Conservation (phyloP, 2,329 filamentous ascomycete species). For the Clarireedia sp. region DNA sequence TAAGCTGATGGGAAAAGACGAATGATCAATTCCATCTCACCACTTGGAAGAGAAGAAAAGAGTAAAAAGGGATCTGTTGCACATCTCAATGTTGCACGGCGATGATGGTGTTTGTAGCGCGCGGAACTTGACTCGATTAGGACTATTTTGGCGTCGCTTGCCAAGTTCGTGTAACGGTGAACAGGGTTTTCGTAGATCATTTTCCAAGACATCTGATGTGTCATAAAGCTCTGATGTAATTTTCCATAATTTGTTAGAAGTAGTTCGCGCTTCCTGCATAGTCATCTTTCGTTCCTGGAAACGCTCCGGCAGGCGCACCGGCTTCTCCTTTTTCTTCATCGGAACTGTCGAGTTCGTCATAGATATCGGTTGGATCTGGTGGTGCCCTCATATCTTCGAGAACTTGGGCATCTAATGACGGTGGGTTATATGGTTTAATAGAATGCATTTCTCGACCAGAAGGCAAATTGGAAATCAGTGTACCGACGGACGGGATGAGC, state of each 20-base stretch:
- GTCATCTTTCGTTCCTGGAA: constrained; percentile 39
- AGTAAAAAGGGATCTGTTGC: neutral
- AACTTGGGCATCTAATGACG: constrained; percentile 54
- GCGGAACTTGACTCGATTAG: neutral
- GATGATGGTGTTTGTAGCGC: neutral
- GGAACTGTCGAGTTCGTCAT: constrained; percentile 36
- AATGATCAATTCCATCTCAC: constrained; percentile 2
- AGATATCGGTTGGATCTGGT: constrained; percentile 39
- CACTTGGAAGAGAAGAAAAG: neutral
- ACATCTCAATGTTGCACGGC: constrained; percentile 9
- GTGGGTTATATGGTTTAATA: constrained; percentile 59
- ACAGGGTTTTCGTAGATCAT: neutral
- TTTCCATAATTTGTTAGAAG: constrained; percentile 14
- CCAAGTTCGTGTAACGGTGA: neutral
- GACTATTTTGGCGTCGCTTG: neutral
- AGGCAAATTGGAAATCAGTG: constrained; percentile 71
- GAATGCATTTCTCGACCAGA: constrained; percentile 81
- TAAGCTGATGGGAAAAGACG: neutral
- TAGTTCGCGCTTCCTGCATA: constrained; percentile 30
- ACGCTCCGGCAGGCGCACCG: constrained; percentile 38
- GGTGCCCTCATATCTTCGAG: constrained; percentile 55
- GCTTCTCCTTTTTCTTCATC: constrained; percentile 28
- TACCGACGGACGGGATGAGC: constrained; percentile 60
- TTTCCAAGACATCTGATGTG: neutral
- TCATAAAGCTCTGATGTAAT: neutral